A percentile compares a stretch with the other conserved stretches of the same genome.
phyloP scores from a whole-genome alignment of 139 green algal genomes.

The Chlorella vulgaris region DNA sequence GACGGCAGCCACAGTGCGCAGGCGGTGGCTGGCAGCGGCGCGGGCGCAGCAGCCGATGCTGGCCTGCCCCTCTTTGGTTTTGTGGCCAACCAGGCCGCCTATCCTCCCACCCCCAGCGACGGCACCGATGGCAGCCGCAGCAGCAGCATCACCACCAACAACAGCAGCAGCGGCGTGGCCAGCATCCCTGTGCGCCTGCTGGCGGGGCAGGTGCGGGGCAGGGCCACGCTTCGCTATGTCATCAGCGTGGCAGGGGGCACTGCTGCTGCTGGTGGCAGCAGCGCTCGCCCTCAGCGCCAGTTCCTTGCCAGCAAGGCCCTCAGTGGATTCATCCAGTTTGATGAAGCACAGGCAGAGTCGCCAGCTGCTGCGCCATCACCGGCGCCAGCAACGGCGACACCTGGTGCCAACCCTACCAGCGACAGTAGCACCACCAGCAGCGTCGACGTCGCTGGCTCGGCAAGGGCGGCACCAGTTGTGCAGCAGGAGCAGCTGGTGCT shows the following conservation, averaged over 20 bases:
- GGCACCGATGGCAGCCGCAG: background rate
- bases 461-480: no score
- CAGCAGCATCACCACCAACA: background rate
- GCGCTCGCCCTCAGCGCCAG: background rate
- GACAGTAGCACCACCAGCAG: no score
- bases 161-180: background rate
- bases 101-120: background rate
- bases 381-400: no score
- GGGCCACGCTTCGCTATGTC: constrained; percentile 9
- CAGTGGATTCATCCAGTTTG: constrained; percentile 37
- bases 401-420: no score
- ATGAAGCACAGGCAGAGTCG: background rate
- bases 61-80: constrained; percentile 34
- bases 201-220: constrained; percentile 4
- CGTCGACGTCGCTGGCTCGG: no score
- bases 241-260: background rate
- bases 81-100: constrained; percentile 11
- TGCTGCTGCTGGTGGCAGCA: background rate
- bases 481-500: constrained; percentile 9
- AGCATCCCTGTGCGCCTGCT: constrained; percentile 27
- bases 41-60: background rate
- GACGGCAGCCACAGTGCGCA: background rate
- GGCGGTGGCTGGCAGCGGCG: background rate
- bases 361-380: no score
- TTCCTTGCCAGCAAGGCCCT: constrained; percentile 1